Evolutionary conservation across 139 green algal genomes (phyloP).

Genomic region (Auxenochlorella pyrenoidosa): DNA sequence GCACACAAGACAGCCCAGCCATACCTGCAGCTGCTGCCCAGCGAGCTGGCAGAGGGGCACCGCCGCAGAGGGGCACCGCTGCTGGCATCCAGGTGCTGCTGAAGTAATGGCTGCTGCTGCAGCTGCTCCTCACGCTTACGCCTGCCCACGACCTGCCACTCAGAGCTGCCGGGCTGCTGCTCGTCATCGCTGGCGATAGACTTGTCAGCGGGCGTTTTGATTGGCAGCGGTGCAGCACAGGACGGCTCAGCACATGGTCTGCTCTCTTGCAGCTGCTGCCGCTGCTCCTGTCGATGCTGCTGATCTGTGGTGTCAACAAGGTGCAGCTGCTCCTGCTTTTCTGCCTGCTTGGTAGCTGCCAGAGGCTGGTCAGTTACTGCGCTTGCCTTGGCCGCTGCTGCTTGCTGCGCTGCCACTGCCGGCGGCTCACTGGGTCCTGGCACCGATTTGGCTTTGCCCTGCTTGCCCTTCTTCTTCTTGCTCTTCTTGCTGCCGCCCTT

Average conservation of each 20-base stretch:
- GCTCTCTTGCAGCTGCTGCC: neutral
- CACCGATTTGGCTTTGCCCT: neutral
- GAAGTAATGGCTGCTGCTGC: neutral
- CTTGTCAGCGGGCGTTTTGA: too few species aligned
- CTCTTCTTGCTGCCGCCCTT: conserved; percentile 32
- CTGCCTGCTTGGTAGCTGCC: neutral
- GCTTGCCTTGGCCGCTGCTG: neutral
- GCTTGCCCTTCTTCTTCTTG: conserved; percentile 54
- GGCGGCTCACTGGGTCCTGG: neutral
- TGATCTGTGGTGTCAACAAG: neutral
- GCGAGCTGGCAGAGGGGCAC: conserved; percentile 17
- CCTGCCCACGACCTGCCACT: conserved; percentile 20
- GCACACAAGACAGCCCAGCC: too few species aligned
- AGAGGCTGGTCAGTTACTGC: neutral
- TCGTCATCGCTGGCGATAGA: neutral
- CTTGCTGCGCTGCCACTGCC: neutral
- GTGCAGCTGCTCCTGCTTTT: neutral
- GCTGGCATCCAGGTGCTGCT: too few species aligned
- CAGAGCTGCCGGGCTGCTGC: too few species aligned
- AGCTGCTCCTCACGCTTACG: neutral
- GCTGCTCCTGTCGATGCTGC: neutral
- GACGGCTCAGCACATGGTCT: neutral
- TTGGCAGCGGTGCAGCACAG: too few species aligned
- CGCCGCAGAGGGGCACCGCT: neutral
- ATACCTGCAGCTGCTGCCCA: conserved; percentile 35